Percentiles rank a stretch among this genome's conserved stretches.
These are phyloP conservation scores for Nigrospora oryzae DNA, from an alignment of 2,329 filamentous ascomycete genomes.

Conservation along the genomic window DNA sequence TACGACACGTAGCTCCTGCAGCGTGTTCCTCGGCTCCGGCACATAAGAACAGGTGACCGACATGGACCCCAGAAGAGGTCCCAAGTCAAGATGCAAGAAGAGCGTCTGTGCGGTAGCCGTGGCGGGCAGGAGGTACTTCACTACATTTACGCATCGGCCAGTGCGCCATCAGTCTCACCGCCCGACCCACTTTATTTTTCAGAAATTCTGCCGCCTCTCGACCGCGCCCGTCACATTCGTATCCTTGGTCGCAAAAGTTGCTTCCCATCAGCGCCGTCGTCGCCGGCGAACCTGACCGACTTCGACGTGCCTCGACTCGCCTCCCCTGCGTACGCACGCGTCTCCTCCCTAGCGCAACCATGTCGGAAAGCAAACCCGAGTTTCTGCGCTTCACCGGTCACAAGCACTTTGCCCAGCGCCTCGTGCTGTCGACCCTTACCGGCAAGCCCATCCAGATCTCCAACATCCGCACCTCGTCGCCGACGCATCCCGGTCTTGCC, in stretches of 20 bases:
- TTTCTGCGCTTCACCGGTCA: conserved; percentile 76
- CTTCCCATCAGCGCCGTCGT: neutral
- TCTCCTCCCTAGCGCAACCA: conserved; percentile 5
- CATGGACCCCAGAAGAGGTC: no score
- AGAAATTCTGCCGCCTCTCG: conserved; percentile 7
- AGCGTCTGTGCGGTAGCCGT: no score
- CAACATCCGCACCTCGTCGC: conserved; percentile 81
- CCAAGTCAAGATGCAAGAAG: no score
- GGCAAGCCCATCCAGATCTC: conserved; percentile 86
- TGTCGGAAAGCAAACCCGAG: conserved; percentile 31
- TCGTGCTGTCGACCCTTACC: conserved; percentile 85
- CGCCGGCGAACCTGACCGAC: neutral
- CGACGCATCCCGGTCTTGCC: conserved; percentile 79
- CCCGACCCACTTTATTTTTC: conserved; percentile 9
- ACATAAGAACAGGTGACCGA: no score
- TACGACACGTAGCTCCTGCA: no score
- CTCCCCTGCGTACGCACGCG: conserved; percentile 1
- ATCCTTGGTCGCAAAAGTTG: no score
- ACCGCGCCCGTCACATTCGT: no score
- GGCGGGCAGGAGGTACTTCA: no score
- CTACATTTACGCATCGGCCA: neutral
- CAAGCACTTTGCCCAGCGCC: conserved; percentile 71
- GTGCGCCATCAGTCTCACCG: no score
- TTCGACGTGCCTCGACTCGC: conserved; percentile 4
- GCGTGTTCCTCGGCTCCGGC: no score